Conservation (phyloP, 192 early-diverging fungal species). For the Chytriomyces sp. region DNA sequence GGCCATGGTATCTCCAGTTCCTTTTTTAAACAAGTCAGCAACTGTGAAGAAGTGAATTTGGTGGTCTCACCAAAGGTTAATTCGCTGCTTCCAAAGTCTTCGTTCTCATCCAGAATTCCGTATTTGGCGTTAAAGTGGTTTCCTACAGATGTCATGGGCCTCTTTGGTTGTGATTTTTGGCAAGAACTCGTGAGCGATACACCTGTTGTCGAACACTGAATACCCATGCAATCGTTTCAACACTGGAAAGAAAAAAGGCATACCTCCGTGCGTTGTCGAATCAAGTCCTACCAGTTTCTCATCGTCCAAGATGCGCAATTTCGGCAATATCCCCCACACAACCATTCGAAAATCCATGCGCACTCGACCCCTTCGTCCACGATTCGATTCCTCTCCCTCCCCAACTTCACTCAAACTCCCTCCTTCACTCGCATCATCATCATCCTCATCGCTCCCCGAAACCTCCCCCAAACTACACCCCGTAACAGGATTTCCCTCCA, state of each 20-base stretch:
- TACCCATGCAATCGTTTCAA: no score
- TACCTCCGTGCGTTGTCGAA: no score
- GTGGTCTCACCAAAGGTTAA: conserved; percentile 40
- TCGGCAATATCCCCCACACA: conserved; percentile 34
- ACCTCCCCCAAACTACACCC: not conserved
- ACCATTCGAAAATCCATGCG: not conserved
- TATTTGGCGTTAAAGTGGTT: not conserved
- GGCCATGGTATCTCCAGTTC: conserved; percentile 42
- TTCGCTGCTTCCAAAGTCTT: conserved; percentile 42
- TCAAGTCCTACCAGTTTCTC: conserved; percentile 19
- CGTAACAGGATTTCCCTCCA: conserved; percentile 46
- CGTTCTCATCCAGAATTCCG: not conserved
- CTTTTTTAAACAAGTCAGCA: conserved; percentile 8
- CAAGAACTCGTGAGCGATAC: not conserved
- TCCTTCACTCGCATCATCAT: not conserved
- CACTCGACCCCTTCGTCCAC: not conserved
- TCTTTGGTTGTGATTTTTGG: not conserved
- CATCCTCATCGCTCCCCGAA: not conserved
- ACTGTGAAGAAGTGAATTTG: not conserved
- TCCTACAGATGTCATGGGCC: conserved; percentile 22
- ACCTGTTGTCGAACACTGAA: not conserved
- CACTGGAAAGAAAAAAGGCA: no score
- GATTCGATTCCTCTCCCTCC: not conserved
- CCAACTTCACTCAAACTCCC: not conserved
- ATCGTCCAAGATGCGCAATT: conserved; percentile 42